A percentile compares a stretch with the other conserved stretches of the same genome.
These are phyloP conservation scores for Thalassiosira hispida DNA, from an alignment of 352 stramenopile species.

Conservation along the genomic window DNA sequence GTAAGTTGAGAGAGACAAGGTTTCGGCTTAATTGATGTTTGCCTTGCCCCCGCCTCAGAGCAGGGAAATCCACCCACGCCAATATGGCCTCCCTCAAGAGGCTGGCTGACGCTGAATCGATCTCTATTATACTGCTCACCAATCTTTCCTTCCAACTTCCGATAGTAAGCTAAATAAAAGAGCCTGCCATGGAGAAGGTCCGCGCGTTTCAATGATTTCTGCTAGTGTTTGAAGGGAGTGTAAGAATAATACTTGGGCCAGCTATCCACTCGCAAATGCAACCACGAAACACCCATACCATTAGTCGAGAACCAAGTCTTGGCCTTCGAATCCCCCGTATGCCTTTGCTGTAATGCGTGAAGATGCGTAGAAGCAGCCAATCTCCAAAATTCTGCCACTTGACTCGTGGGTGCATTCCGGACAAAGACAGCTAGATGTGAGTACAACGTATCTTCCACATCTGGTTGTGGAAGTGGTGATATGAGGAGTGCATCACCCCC, in stretches of 20 bases:
- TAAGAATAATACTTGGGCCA: conserved; percentile 85
- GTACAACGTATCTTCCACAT: conserved; percentile 40
- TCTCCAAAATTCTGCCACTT: conserved; percentile 67
- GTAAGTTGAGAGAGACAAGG: too few relatives aligned
- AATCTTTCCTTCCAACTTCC: too few relatives aligned
- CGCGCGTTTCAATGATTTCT: too few relatives aligned
- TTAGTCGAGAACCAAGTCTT: conserved; percentile 73
- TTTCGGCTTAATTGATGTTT: too few relatives aligned
- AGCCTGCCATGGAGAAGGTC: too few relatives aligned
- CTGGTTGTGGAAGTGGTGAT: conserved; percentile 41
- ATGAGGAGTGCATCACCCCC: conserved; percentile 69
- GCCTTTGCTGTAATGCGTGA: conserved; percentile 27
- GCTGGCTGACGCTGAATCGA: too few relatives aligned
- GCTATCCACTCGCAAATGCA: conserved; percentile 81
- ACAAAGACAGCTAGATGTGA: conserved; percentile 74
- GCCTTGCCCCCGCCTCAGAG: too few relatives aligned
- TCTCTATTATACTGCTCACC: too few relatives aligned
- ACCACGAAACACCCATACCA: conserved; percentile 80
- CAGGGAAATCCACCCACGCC: too few relatives aligned
- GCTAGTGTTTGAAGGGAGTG: conserved; percentile 43
- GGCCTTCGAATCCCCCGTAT: neutral
- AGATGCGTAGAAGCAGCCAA: conserved; percentile 49
- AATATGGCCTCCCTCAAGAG: too few relatives aligned
- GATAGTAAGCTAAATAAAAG: too few relatives aligned
- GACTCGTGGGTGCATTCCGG: conserved; percentile 48